A percentile compares a stretch with the other conserved stretches of the same genome.
Evolutionary conservation across 257 asterid species (phyloP).

Genomic region (Prunella vulgaris): DNA sequence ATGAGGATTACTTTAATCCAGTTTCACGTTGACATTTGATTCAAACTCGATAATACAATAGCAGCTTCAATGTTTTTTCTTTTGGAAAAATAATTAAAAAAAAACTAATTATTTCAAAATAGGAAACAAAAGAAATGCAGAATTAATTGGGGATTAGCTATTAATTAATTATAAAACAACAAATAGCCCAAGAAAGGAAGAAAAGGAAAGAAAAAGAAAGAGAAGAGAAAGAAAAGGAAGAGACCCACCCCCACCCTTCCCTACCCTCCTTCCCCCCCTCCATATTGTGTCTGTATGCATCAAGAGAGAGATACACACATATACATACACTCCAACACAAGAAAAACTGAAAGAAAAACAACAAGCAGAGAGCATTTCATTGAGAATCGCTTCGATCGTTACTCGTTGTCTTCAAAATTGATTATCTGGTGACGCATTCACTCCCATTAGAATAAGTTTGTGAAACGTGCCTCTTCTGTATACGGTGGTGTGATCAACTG

Average conservation of each 20-base stretch:
- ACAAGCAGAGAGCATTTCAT: constrained; percentile 21
- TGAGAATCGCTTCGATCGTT: constrained; percentile 53
- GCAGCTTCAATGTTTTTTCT: background rate
- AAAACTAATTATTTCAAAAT: background rate
- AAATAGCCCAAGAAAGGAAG: background rate
- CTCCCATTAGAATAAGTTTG: constrained; percentile 7
- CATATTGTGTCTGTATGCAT: constrained; percentile 28
- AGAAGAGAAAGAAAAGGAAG: constrained; percentile 16
- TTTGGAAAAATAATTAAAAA: background rate
- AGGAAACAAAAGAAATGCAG: background rate
- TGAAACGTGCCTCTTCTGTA: constrained; percentile 15
- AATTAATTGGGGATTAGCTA: background rate
- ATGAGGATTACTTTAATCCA: too few species aligned
- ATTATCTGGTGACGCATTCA: constrained; percentile 25
- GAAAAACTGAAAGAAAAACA: background rate
- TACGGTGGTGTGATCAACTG: constrained; percentile 58
- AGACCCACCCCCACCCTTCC: background rate
- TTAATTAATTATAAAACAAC: background rate
- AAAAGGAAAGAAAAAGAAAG: constrained; percentile 1
- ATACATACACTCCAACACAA: constrained; percentile 32
- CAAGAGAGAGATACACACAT: constrained; percentile 9
- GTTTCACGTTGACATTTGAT: too few species aligned
- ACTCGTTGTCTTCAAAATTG: constrained; percentile 23
- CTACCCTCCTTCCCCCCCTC: constrained; percentile 15
- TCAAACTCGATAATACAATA: too few species aligned